These are phyloP conservation scores for Euphorbia tirucalli DNA, from an alignment of 345 rosid genomes.

Conservation along the genomic window DNA sequence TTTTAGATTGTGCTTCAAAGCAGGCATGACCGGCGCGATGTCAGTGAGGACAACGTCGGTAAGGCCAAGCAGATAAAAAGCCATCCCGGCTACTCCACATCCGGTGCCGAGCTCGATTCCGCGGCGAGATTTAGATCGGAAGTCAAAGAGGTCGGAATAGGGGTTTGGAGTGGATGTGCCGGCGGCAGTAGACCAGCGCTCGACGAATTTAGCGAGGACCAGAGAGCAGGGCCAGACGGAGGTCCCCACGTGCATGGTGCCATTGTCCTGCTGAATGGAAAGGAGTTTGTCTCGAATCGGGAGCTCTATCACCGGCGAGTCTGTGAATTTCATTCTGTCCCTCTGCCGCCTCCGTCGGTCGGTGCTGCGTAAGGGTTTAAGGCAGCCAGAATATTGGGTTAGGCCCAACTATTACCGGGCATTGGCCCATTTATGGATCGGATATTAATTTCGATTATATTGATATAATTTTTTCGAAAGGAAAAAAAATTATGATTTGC, in stretches of 20 bases:
- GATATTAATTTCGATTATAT: too few species aligned
- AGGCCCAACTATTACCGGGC: not conserved
- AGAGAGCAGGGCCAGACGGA: conserved; percentile 94
- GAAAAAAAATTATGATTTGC: too few species aligned
- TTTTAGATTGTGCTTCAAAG: conserved; percentile 86
- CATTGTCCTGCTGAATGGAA: conserved; percentile 80
- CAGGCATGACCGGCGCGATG: conserved; percentile 87
- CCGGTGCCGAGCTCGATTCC: conserved; percentile 85
- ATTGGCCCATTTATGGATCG: too few species aligned
- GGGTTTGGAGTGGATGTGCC: conserved; percentile 31
- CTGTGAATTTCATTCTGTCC: conserved; percentile 70
- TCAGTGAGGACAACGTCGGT: conserved; percentile 75
- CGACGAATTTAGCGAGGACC: conserved; percentile 85
- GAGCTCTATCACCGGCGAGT: conserved; percentile 82
- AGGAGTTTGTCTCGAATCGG: conserved; percentile 52
- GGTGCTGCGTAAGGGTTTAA: not conserved
- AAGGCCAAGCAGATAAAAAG: conserved; percentile 73
- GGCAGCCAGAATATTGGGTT: not conserved
- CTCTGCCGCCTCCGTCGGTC: not conserved
- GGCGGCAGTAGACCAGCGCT: conserved; percentile 65
- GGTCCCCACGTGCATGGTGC: conserved; percentile 85
- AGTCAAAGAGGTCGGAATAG: conserved; percentile 66
- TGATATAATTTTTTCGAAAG: too few species aligned
- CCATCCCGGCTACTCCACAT: conserved; percentile 89
- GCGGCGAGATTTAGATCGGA: conserved; percentile 47